Evolutionary conservation across 108 stramenopile genomes (phyloP), one percentile per base, ranked within the genome.

Genomic region (Pseudonitzschia multiseries): DNA sequence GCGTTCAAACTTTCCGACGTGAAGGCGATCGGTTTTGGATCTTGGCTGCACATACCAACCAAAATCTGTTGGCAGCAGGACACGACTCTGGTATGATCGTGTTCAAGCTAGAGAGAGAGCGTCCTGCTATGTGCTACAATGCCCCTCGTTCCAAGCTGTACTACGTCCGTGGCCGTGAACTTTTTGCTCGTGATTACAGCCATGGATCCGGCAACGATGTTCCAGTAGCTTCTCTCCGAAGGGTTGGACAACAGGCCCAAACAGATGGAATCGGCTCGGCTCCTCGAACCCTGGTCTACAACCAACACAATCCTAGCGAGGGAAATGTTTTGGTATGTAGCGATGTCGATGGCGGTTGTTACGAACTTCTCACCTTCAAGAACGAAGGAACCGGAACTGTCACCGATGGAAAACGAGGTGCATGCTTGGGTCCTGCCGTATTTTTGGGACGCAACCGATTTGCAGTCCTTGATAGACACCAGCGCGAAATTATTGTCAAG

Each of bases 61-160:
- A 98, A 78, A 98, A 98, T 83, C 86, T 99, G 41, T 86, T 99
- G 62, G 99, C 99, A 4, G 99, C 99, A 17, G 99, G 99, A 46
- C 99, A 99, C 80, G 99, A 99, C 85, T 91, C 89, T 41, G 99
- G 99, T 76, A 97, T 99, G 97, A 94, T 98, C 76, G 99, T 99
- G 24, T 99, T 99, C 87, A 99, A 99, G 85, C 85, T 99, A 14
- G 98, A 98, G 77, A 86, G 98, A 42, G 99, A 99, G 54, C 86
- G 99, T 33, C 99, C 99, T 21, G 97, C 99, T 29, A 89, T 86
- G 69, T 86, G 90, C 57, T 62, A 84, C 22, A 60, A 84, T 70
- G 91, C 85, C 28, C 89, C 84, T 43, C 69, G 42, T 59, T 84
- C 84, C 70, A 89, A 93, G 48, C 62, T 99, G 59, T 96, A 95